A percentile compares a stretch with the other conserved stretches of the same genome.
Evolutionary conservation across 2,329 filamentous ascomycete genomes (phyloP).

Genomic region (Trichoderma arundinaceum): DNA sequence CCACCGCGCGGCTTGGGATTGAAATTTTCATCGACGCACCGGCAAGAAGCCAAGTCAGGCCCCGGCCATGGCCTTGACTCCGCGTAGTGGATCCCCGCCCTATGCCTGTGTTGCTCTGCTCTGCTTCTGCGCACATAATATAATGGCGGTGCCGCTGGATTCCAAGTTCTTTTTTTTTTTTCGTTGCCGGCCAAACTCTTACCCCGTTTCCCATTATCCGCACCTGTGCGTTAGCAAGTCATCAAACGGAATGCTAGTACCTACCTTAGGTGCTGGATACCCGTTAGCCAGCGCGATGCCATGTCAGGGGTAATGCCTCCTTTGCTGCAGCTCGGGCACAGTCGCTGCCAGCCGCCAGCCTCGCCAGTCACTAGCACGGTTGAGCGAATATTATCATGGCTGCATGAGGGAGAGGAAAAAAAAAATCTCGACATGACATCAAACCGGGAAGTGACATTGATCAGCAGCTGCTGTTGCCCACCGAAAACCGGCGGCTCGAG

Average conservation of each 20-base stretch:
- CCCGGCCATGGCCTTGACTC: constrained; percentile 16
- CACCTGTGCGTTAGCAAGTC: constrained; percentile 9
- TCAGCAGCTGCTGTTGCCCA: constrained; percentile 20
- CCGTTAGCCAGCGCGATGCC: neutral
- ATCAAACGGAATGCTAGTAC: constrained; percentile 6
- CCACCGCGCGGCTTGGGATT: constrained; percentile 27
- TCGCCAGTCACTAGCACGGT: constrained; percentile 19
- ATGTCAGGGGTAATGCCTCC: constrained; percentile 25
- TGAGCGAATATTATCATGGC: constrained; percentile 20
- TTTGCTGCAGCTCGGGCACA: constrained; percentile 11
- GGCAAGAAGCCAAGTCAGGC: too few relatives aligned
- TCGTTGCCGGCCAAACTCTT: neutral
- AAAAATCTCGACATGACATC: constrained; percentile 4
- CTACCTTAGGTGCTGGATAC: constrained; percentile 2
- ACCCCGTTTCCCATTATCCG: constrained; percentile 3
- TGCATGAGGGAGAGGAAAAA: neutral
- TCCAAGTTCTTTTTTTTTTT: neutral
- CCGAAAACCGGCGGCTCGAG: constrained; percentile 13
- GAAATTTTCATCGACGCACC: constrained; percentile 24
- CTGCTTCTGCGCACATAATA: neutral
- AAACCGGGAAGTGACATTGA: constrained; percentile 4
- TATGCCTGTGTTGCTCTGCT: neutral
- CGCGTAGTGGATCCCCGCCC: constrained; percentile 6
- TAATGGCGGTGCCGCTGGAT: constrained; percentile 2
- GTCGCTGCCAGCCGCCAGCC: constrained; percentile 19